Evolutionary conservation across 2,329 filamentous ascomycete species (phyloP), one percentile per base, ranked within the genome.

Genomic region (Monilinia fructigena): DNA sequence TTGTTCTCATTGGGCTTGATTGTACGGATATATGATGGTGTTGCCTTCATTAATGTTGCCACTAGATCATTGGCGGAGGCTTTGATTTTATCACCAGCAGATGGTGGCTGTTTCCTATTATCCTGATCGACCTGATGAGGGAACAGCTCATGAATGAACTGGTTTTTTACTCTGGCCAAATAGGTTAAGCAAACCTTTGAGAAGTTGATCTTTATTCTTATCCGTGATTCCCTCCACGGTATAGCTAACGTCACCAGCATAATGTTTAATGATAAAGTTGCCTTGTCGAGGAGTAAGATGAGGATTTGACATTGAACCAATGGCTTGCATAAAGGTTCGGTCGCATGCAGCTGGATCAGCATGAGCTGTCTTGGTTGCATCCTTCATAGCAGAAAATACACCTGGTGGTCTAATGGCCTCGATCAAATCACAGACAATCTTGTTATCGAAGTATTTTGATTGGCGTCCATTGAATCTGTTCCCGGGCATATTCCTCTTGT

Each of bases 1-100:
- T 98, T 99, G 82, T 97, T 98, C 79, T 99, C 95, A 81, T 99
- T 99, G 1, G 95, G 95, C 80, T 99, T 99, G 81, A 99, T 98
- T 0, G 95, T 99, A 77, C 95, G 92, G 74, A 99, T 99, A 76
- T 99, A 99, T 3, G 93, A 97, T 1, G 95, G 95, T 72, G 95
- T 92, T 66, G 93, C 94, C 79, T 97, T 96, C 93, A 97, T 98
- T 74, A 99, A 79, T 0, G 95, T 98, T 0, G 93, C 88, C 1
- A 99, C 95, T 26, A 99, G 84, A 55, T 96, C 93, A 76, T 99
- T 99, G 11, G 95, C 95, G 26, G 95, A 98, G 7, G 87, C 83
- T 77, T 94, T 95, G 79, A 99, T 98, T 80, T 96, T 94, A 78
- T 99, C 95, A 74, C 95, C 94, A 14, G 95, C 93, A 3, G 95